phyloP scores from a whole-genome alignment of 306 rosid species.

The Chamaecrista fasciculata region DNA sequence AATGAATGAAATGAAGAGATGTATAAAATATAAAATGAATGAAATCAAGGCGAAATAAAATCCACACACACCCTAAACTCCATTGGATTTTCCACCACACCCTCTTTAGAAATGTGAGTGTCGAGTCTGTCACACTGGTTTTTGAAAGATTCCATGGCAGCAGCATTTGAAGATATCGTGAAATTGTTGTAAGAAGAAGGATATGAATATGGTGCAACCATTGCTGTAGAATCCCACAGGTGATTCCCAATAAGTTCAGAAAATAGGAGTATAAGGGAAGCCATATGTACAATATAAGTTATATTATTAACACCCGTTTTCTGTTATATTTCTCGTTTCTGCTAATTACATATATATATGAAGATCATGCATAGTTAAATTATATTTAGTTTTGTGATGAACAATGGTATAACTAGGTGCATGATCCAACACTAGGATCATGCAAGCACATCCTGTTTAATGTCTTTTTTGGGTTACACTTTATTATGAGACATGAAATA shows the following conservation, averaged over 20 bases:
- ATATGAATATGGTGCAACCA: conserved; percentile 40
- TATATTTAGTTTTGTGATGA: too few species aligned
- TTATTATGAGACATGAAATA: too few species aligned
- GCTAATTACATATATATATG: neutral
- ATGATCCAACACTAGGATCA: too few species aligned
- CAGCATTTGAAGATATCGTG: neutral
- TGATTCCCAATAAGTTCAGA: conserved; percentile 34
- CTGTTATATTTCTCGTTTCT: neutral
- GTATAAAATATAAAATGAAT: neutral
- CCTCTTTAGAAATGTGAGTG: neutral
- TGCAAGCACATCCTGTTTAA: too few species aligned
- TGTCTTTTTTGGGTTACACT: too few species aligned
- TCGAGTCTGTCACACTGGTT: neutral
- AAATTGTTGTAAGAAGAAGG: conserved; percentile 3
- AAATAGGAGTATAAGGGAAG: conserved; percentile 40
- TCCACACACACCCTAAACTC: conserved; percentile 39
- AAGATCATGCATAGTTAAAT: too few species aligned
- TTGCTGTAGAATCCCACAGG: conserved; percentile 29
- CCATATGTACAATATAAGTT: conserved; percentile 21
- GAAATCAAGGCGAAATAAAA: conserved; percentile 37
- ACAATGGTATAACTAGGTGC: too few species aligned
- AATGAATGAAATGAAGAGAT: neutral
- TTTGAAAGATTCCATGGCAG: neutral
- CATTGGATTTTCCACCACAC: conserved; percentile 8
- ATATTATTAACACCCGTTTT: neutral